Percentiles rank a stretch among this genome's conserved stretches.
Evolutionary conservation across 73 alveolate genomes (phyloP).

Genomic region (Paramecium biaurelia): DNA sequence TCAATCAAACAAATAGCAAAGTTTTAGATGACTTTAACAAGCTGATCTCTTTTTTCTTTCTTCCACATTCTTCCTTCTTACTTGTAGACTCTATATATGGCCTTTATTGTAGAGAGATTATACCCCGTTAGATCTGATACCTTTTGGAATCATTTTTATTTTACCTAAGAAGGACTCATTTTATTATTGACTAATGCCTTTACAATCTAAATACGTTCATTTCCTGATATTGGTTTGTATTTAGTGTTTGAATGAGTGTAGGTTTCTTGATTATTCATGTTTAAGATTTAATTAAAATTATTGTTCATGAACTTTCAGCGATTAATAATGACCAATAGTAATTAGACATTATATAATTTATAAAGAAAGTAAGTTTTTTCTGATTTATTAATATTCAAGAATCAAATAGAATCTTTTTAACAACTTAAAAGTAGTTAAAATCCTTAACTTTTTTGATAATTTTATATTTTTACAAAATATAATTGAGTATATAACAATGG

Average conservation of each 20-base stretch:
- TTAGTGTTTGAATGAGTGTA: neutral
- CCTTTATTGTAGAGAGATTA: conserved; percentile 37
- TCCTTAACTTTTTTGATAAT: neutral
- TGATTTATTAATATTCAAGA: neutral
- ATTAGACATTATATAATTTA: neutral
- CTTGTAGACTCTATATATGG: conserved; percentile 13
- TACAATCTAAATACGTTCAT: neutral
- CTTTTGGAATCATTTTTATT: neutral
- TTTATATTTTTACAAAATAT: neutral
- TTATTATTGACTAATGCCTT: neutral
- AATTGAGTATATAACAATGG: neutral
- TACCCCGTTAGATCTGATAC: conserved; percentile 12
- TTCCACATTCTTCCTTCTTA: neutral
- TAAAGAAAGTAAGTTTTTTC: neutral
- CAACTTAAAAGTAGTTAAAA: neutral
- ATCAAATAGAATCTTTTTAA: neutral
- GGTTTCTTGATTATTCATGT: neutral
- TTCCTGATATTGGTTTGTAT: neutral
- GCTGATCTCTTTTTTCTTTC: conserved; percentile 25
- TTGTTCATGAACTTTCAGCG: neutral
- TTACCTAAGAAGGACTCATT: conserved; percentile 4
- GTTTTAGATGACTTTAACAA: neutral
- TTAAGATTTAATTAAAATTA: neutral
- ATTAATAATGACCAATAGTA: neutral
- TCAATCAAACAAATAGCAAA: neutral